A percentile compares a stretch with the other conserved stretches of the same genome.
Conservation (phyloP, 306 rosid species). For the Medicago truncatula region DNA sequence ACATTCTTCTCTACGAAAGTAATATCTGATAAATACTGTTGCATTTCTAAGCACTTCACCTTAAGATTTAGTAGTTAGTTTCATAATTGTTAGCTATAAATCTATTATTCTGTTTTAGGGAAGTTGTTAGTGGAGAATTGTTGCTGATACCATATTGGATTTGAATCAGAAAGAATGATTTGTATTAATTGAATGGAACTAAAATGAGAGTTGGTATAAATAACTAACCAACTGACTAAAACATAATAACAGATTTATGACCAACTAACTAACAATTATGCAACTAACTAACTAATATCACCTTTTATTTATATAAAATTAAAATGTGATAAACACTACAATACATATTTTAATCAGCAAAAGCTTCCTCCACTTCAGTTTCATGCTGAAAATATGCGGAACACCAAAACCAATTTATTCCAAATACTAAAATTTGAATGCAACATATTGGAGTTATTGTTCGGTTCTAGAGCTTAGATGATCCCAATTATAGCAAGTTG, state of each 20-base stretch:
- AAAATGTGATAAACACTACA: background rate
- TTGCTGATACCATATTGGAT: background rate
- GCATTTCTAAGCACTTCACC: slow-evolving; percentile 10
- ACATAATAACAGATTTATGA: background rate
- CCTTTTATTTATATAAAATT: background rate
- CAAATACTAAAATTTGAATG: background rate
- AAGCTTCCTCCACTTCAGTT: background rate
- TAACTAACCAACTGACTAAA: background rate
- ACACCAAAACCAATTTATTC: background rate
- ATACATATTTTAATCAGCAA: background rate
- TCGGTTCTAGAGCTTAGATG: no score
- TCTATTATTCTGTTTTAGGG: no score
- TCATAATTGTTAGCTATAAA: background rate
- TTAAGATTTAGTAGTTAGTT: background rate
- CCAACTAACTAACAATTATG: background rate
- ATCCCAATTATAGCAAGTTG: no score
- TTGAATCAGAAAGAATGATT: background rate
- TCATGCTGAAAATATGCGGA: background rate
- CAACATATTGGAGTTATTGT: background rate
- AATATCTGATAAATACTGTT: slow-evolving; percentile 34
- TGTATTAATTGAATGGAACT: background rate
- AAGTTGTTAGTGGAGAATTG: background rate
- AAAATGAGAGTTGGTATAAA: background rate
- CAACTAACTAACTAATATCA: background rate
- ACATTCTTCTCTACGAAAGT: slow-evolving; percentile 39